phyloP scores from a whole-genome alignment of 257 asterid species.

The Fraxinus cuspidata region DNA sequence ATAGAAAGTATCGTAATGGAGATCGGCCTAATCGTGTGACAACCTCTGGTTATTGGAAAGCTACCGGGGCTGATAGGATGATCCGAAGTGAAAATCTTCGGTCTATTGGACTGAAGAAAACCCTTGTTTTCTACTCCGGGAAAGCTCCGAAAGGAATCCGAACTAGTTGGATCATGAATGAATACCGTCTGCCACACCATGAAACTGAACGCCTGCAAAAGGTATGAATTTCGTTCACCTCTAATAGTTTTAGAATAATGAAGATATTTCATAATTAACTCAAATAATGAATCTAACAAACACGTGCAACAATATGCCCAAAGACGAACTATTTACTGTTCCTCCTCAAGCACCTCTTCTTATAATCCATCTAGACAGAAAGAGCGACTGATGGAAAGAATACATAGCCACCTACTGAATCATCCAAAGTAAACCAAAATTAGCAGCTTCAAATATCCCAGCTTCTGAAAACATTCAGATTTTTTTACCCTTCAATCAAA shows the following conservation, averaged over 20 bases:
- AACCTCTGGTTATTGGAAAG: conserved; percentile 97
- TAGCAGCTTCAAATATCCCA: background rate
- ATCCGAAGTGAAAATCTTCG: conserved; percentile 60
- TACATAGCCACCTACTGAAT: background rate
- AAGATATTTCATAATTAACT: background rate
- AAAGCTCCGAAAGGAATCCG: conserved; percentile 97
- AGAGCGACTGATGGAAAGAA: background rate
- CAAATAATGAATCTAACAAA: too few relatives aligned
- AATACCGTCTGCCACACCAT: conserved; percentile 82
- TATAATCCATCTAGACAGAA: background rate
- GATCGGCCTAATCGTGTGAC: conserved; percentile 97
- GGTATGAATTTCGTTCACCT: conserved; percentile 37
- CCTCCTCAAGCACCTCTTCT: background rate
- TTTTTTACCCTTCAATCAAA: background rate
- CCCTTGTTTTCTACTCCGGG: conserved; percentile 97
- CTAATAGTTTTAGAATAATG: background rate
- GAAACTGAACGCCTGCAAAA: conserved; percentile 84
- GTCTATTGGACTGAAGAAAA: conserved; percentile 90
- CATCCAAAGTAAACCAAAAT: background rate
- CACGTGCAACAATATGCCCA: too few relatives aligned
- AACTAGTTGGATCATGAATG: conserved; percentile 96
- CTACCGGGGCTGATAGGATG: conserved; percentile 96
- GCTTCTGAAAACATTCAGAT: background rate
- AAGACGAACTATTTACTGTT: background rate
- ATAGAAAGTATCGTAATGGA: conserved; percentile 85